These are phyloP conservation scores for Candida broadrunensis DNA, from an alignment of 805 yeast genomes.

Conservation along the genomic window DNA sequence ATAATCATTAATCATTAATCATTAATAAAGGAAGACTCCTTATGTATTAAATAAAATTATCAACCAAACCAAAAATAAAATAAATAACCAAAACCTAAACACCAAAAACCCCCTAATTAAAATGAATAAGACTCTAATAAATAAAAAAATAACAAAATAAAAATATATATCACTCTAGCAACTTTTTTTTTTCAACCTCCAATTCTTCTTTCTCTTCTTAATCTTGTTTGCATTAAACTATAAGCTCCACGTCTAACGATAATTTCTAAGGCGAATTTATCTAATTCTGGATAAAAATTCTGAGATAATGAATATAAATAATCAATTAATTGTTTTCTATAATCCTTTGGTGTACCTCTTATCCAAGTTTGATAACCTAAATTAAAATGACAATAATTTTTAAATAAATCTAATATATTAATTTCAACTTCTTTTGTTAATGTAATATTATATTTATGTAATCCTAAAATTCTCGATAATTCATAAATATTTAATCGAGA, in stretches of 20 bases:
- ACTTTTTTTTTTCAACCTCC: too few species aligned
- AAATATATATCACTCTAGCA: too few species aligned
- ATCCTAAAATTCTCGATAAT: constrained; percentile 48
- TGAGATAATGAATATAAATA: constrained; percentile 48
- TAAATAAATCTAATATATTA: constrained; percentile 50
- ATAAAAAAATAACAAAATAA: too few species aligned
- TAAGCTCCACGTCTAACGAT: constrained; percentile 81
- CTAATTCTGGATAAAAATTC: constrained; percentile 47
- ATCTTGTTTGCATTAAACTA: constrained; percentile 72
- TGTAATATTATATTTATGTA: constrained; percentile 41
- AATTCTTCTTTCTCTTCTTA: constrained; percentile 54
- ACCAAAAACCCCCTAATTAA: too few species aligned
- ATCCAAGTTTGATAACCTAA: constrained; percentile 83
- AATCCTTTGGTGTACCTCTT: constrained; percentile 61
- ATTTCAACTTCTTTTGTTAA: constrained; percentile 58
- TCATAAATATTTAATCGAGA: constrained; percentile 59
- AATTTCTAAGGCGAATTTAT: constrained; percentile 57
- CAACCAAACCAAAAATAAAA: too few species aligned
- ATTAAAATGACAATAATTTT: constrained; percentile 61
- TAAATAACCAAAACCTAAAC: too few species aligned
- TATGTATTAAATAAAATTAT: too few species aligned
- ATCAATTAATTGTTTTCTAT: constrained; percentile 48
- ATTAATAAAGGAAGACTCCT: too few species aligned
- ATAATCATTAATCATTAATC: too few species aligned
- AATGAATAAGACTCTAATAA: too few species aligned